Conservation (phyloP, 2,329 filamentous ascomycete genomes). For the Calonectria fujianensis region DNA sequence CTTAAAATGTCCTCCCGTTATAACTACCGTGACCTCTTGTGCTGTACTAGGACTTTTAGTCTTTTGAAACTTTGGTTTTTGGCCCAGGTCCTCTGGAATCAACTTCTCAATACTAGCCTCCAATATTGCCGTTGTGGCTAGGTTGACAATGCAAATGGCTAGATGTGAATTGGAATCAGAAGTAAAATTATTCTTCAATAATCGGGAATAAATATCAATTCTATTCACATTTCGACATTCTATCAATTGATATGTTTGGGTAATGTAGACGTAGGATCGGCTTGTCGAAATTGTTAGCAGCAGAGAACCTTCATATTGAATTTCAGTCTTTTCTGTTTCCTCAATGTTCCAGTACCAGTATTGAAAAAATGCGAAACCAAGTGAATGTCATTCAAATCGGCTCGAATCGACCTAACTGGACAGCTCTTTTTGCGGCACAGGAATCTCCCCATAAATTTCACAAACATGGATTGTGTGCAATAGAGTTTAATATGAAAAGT, state of each 20-base stretch:
- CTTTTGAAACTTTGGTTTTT: background rate
- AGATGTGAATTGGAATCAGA: background rate
- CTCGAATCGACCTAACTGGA: too few species aligned
- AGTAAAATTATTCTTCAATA: background rate
- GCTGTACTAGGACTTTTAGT: background rate
- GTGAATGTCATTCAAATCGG: too few species aligned
- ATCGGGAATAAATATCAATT: background rate
- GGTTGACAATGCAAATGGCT: background rate
- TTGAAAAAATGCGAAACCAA: too few species aligned
- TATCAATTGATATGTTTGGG: background rate
- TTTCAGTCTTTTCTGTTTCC: too few species aligned
- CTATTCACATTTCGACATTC: background rate
- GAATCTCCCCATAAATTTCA: too few species aligned
- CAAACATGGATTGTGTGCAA: too few species aligned
- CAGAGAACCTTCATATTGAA: too few species aligned
- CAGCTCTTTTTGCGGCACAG: too few species aligned
- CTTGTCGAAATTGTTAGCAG: background rate
- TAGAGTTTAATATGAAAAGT: too few species aligned
- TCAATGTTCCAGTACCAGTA: too few species aligned
- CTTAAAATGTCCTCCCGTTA: background rate
- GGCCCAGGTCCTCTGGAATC: background rate
- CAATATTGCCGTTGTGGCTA: background rate
- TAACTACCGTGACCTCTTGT: background rate
- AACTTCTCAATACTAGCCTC: background rate
- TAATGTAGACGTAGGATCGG: background rate